Base-by-base conservation (phyloP, 352 stramenopile species). In the Pythium myriotylum region DNA sequence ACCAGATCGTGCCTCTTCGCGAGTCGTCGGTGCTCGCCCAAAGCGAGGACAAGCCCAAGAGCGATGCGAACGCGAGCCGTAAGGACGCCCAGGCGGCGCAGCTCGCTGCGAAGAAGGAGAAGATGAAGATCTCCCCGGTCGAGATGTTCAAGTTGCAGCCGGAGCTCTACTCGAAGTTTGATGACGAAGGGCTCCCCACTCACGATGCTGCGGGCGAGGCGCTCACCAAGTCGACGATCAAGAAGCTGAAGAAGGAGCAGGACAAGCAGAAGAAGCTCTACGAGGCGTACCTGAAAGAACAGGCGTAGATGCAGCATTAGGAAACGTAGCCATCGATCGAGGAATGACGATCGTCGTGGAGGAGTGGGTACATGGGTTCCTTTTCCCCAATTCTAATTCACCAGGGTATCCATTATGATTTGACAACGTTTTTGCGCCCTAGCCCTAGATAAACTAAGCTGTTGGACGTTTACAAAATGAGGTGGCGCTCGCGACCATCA, bases 1-100 rank as follows among this genome's bases (percentile, higher is more conserved):
- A 99, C 77, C 91, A 98, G 62, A 98, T 97, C 32, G 96, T 99
- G 32, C 90, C 88, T 12, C 81, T 99, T 50, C 97, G 96, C 60
- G 94, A 98, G 66, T 77, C 67, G 27, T 76, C 67, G 59, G 75
- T 65, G 26, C 56, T 60, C 10, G 72, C 58, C 8, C 64, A 70
- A 22, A 72, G 51, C 29, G 74, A 78, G 10, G 80, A 89, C 39
- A 81, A 90, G 65, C 68, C 78, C 29, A 84, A 83, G 40, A 68
- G 59, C 16, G 70, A 63, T 14, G 67, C 63, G 2, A 79, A 79
- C 40, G 73, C 71, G 23, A 89, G 88, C 62, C 88, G 90, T 53
- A 96, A 96, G 67, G 84, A 90, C 39, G 79, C 89, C 39, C 86
- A 96, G 73, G 73, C 75, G 45, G 69, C 80, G 50, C 89, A 98